Percentiles rank a stretch among this genome's conserved stretches.
phyloP scores from a whole-genome alignment of 2,329 filamentous ascomycete genomes.

The Trichophyton rubrum region DNA sequence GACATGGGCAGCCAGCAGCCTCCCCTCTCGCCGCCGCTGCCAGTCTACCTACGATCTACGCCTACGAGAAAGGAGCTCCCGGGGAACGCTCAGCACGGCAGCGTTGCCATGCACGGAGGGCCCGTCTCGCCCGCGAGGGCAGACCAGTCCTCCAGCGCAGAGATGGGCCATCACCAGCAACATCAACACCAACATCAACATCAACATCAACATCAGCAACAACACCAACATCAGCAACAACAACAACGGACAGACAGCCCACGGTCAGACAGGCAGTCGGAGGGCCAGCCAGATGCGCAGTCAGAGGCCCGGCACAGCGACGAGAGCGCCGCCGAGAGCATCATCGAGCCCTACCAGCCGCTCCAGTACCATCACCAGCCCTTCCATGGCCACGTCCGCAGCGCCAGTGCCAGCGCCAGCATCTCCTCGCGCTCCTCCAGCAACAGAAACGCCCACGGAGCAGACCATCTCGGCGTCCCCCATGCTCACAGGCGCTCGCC shows the following conservation, averaged over 20 bases:
- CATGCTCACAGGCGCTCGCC: slow-evolving; percentile 49
- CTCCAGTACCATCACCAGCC: slow-evolving; percentile 42
- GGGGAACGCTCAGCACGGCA: slow-evolving; percentile 6
- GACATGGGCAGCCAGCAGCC: slow-evolving; percentile 10
- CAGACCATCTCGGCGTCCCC: slow-evolving; percentile 35
- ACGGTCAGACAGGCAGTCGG: not conserved
- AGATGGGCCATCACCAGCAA: slow-evolving; percentile 17
- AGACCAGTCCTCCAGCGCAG: slow-evolving; percentile 20
- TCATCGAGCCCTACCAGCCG: slow-evolving; percentile 29
- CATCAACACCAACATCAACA: not conserved
- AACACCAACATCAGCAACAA: not conserved
- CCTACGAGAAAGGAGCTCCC: slow-evolving; percentile 20
- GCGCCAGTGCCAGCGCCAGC: slow-evolving; percentile 19
- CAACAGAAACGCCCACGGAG: slow-evolving; percentile 26
- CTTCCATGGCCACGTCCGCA: slow-evolving; percentile 27
- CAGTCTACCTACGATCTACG: slow-evolving; percentile 29
- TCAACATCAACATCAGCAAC: not conserved
- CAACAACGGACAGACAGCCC: not conserved
- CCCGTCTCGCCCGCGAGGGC: slow-evolving; percentile 26
- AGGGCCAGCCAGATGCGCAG: not conserved
- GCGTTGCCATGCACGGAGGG: slow-evolving; percentile 20
- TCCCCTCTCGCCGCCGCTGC: slow-evolving; percentile 31
- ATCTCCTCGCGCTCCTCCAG: slow-evolving; percentile 20
- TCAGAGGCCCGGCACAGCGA: slow-evolving; percentile 10
- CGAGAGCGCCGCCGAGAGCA: not conserved